Evolutionary conservation across 768 basidiomycete genomes (phyloP), one percentile per base, ranked within the genome.

Genomic region (Inosperma sp.): DNA sequence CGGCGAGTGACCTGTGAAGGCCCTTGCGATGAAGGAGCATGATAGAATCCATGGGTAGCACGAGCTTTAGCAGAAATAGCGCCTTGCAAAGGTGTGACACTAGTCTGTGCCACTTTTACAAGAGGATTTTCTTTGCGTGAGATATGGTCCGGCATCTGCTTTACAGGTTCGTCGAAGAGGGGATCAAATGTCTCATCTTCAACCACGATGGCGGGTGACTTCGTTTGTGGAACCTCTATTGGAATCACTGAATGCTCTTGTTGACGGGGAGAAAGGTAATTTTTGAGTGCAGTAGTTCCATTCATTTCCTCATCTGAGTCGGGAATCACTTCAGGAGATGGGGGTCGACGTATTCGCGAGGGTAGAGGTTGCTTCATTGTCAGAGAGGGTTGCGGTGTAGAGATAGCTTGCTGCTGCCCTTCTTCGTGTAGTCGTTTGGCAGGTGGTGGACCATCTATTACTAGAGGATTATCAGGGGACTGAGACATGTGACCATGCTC

Each of bases 41-140:
- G 53, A 33, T 53, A 52, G n/a, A 54, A 58, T 22, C 63, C 63
- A 10, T 23, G 43, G 45, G 69, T 62, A 6, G 79, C 53, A 31
- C 74, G 75, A 27, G 75, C 70, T 63, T 84, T 85, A 10, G 73
- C 70, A 6, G 76, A 59, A 31, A 81, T 77, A 14, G 73, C 75
- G 31, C 70, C 66, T 13, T 70, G 69, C 48, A 70, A 48, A 16
- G 55, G 53, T 16, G 70, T 55, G 10, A 60, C 51, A 5, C 72
- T 63, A 43, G 77, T 72, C 45, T 83, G 79, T 4, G 74, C 64
- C 52, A 79, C 62, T 56, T 79, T 79, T 16, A 85, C 74, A 4
- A 71, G 69, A 13, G 84, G 81, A 21, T 83, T 80, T 14, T 72
- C 70, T 12, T 65, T 68, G 36, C 80, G 76, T 1, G 62, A 66